Evolutionary conservation across 2,329 filamentous ascomycete species (phyloP).

Genomic region (Talaromyces sp.): DNA sequence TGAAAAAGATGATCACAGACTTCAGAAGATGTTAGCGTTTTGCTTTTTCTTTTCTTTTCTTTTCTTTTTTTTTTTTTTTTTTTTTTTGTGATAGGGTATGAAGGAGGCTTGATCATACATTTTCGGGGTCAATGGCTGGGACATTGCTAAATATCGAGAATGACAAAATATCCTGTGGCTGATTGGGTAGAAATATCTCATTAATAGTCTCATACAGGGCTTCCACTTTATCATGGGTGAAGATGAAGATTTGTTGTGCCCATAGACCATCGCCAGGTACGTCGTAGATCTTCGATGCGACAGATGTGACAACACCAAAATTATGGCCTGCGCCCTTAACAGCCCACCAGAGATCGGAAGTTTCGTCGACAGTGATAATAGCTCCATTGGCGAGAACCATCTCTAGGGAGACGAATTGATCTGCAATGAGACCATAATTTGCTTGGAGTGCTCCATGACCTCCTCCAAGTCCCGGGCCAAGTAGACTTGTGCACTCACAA

Average conservation of each 20-base stretch:
- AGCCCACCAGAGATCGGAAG: slow-evolving; percentile 60
- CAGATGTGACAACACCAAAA: slow-evolving; percentile 59
- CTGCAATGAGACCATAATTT: slow-evolving; percentile 55
- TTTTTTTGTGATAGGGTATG: no score
- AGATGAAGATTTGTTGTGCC: slow-evolving; percentile 49
- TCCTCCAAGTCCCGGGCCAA: slow-evolving; percentile 59
- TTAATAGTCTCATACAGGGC: slow-evolving; percentile 53
- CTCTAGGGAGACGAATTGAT: slow-evolving; percentile 57
- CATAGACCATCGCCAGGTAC: slow-evolving; percentile 36
- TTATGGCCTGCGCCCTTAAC: slow-evolving; percentile 62
- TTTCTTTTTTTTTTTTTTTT: no score
- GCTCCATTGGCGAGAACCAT: slow-evolving; percentile 57
- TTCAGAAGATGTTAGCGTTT: background rate
- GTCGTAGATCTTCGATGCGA: slow-evolving; percentile 53
- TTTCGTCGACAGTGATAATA: slow-evolving; percentile 40
- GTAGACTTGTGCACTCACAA: slow-evolving; percentile 55
- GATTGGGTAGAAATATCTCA: slow-evolving; percentile 49
- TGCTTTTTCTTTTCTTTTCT: no score
- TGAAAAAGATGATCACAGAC: background rate
- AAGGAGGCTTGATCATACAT: background rate
- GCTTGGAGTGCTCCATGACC: slow-evolving; percentile 61
- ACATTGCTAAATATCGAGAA: slow-evolving; percentile 35
- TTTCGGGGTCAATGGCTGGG: slow-evolving; percentile 22
- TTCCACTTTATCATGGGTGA: slow-evolving; percentile 54
- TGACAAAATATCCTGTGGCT: slow-evolving; percentile 42